phyloP scores from a whole-genome alignment of 495 filamentous ascomycete species.

The Hypoxylon intermedium region DNA sequence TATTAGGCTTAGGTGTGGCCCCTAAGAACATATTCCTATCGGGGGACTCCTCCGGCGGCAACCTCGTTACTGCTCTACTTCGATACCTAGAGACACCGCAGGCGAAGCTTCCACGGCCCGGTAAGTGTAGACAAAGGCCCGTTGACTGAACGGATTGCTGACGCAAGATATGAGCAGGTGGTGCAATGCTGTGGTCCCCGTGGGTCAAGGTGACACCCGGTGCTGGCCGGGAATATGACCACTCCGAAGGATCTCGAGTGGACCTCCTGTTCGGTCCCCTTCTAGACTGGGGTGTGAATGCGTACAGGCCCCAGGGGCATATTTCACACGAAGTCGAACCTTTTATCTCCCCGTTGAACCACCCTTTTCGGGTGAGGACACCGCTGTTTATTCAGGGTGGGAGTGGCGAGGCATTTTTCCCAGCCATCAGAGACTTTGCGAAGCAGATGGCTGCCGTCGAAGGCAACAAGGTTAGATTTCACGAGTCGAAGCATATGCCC shows the following conservation, averaged over 20 bases:
- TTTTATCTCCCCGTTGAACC: neutral
- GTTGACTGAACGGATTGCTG: neutral
- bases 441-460: neutral
- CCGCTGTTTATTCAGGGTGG: neutral
- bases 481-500: neutral
- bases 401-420: neutral
- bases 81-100: slow-evolving; percentile 4
- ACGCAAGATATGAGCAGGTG: neutral
- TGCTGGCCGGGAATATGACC: neutral
- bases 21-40: slow-evolving; percentile 2
- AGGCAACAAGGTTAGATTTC: neutral
- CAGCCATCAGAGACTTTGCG: neutral
- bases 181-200: slow-evolving; percentile 1
- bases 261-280: neutral
- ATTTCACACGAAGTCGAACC: neutral
- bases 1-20: neutral
- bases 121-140: neutral
- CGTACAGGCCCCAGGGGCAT: neutral
- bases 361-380: neutral
- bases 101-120: neutral
- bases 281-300: neutral
- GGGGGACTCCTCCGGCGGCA: slow-evolving; percentile 15
- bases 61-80: neutral
- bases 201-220: slow-evolving; percentile 1
- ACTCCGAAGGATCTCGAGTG: neutral